Conservation (phyloP, 202 grass and related monocot genomes). For the Brachypodium distachyon region DNA sequence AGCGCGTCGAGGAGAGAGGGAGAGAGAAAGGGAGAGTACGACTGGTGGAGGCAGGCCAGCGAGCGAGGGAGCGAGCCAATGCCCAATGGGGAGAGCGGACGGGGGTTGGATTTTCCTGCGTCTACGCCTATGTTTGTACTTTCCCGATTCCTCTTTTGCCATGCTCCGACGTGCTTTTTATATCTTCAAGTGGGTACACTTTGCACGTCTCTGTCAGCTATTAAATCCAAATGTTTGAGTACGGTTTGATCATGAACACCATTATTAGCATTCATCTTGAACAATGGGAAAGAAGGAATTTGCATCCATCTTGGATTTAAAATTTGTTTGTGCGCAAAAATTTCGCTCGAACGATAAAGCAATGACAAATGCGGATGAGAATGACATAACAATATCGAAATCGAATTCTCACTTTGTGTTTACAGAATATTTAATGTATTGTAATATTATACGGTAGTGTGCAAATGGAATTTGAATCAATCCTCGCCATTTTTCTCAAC, state of each 20-base stretch:
- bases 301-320: no score
- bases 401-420: no score
- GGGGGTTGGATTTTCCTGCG: constrained; percentile 2
- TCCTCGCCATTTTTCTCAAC: no score
- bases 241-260: background rate
- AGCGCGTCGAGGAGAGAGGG: background rate
- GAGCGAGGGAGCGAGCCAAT: no score
- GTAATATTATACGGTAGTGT: no score
- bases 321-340: no score
- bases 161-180: background rate
- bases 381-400: no score
- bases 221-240: background rate
- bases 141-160: background rate
- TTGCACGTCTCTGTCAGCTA: background rate
- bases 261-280: background rate
- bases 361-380: no score
- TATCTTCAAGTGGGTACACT: background rate
- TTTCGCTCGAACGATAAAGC: no score
- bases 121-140: background rate
- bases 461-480: no score
- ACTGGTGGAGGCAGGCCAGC: background rate
- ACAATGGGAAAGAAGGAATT: no score
- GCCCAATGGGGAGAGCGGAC: background rate
- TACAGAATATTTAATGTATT: no score
- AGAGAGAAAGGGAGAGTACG: background rate